phyloP scores from a whole-genome alignment of 2,329 filamentous ascomycete genomes.

The Thermothelomyces thermophilus region DNA sequence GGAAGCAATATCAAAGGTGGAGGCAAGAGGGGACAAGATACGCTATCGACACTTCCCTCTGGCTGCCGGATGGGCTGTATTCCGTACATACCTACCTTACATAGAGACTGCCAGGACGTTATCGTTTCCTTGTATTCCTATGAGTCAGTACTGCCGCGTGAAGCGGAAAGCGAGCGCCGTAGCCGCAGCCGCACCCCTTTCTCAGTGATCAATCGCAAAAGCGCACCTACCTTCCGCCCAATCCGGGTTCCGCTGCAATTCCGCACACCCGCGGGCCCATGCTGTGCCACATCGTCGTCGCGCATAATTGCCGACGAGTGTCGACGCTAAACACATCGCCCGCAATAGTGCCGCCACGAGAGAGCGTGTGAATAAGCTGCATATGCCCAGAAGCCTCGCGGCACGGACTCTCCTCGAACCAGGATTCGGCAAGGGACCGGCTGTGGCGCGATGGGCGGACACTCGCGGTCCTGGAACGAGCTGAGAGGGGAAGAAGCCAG shows the following conservation, averaged over 20 bases:
- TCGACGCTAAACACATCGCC: conserved; percentile 1
- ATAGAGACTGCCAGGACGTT: no score
- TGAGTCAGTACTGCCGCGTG: no score
- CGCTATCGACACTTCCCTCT: neutral
- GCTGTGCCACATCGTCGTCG: neutral
- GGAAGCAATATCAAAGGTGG: neutral
- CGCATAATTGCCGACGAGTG: neutral
- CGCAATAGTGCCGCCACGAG: neutral
- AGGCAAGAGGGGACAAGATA: neutral
- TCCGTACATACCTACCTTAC: no score
- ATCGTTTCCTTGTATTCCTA: no score
- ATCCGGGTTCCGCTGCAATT: no score
- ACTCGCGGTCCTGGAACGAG: conserved; percentile 2
- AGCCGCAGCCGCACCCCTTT: no score
- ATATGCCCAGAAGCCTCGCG: neutral
- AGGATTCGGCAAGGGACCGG: neutral
- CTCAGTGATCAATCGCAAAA: no score
- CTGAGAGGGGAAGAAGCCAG: conserved; percentile 3
- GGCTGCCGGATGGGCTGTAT: no score
- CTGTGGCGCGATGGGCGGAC: conserved; percentile 2
- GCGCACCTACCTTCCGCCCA: neutral
- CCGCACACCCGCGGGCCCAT: neutral
- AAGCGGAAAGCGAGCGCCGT: no score
- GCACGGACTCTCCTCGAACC: neutral
- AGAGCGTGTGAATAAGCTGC: neutral